These are phyloP conservation scores for Fusarium buxicola DNA, from an alignment of 2,329 filamentous ascomycete species.

Conservation along the genomic window DNA sequence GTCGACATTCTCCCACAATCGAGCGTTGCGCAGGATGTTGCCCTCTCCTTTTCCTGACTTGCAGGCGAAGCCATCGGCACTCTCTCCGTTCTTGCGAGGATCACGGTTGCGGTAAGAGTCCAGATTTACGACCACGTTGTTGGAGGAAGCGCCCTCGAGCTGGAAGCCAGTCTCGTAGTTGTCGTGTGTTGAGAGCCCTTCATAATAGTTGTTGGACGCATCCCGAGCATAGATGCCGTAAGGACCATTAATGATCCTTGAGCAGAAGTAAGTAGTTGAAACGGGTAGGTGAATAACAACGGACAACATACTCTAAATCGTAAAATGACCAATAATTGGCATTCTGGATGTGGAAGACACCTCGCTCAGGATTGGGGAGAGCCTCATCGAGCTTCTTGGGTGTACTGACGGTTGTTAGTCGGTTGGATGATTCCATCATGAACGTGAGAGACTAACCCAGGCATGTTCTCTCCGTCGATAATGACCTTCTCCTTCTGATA, in stretches of 20 bases:
- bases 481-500: conserved; percentile 58
- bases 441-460: conserved; percentile 10
- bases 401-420: conserved; percentile 50
- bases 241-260: conserved; percentile 51
- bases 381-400: conserved; percentile 55
- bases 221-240: conserved; percentile 53
- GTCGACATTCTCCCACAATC: conserved; percentile 64
- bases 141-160: conserved; percentile 47
- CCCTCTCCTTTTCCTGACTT: conserved; percentile 60
- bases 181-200: conserved; percentile 52
- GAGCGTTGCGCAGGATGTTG: conserved; percentile 57
- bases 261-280: background rate
- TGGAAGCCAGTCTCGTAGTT: conserved; percentile 56
- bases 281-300: accelerated
- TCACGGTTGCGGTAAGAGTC: conserved; percentile 59
- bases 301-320: conserved; percentile 45
- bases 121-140: conserved; percentile 56
- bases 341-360: conserved; percentile 59
- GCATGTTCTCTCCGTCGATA: conserved; percentile 57
- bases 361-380: conserved; percentile 56
- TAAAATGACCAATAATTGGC: conserved; percentile 60
- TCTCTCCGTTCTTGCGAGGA: conserved; percentile 64
- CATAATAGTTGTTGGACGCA: conserved; percentile 53
- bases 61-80: conserved; percentile 61
- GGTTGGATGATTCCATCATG: accelerated